These are phyloP conservation scores for Pseudogymnoascus verrucosus DNA, from an alignment of 2,329 filamentous ascomycete genomes.

Conservation along the genomic window DNA sequence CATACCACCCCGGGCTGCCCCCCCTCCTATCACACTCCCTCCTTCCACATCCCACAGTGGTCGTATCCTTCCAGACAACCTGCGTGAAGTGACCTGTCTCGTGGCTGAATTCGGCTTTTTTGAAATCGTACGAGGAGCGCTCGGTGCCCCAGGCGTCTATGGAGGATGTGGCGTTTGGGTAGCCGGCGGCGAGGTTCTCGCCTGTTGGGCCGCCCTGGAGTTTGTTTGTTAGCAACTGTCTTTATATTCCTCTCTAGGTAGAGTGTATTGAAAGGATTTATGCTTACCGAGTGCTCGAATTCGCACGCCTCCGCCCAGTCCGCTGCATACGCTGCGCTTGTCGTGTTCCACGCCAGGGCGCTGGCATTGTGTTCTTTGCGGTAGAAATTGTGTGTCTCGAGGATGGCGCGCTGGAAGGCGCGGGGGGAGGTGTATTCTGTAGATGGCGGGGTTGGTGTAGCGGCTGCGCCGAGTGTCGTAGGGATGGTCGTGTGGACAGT, in stretches of 20 bases:
- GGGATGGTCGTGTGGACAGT: not conserved
- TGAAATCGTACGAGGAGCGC: slow-evolving; percentile 50
- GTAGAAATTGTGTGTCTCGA: slow-evolving; percentile 60
- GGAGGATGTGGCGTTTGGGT: slow-evolving; percentile 46
- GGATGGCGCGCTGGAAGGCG: slow-evolving; percentile 42
- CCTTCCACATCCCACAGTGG: slow-evolving; percentile 46
- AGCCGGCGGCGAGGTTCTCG: slow-evolving; percentile 68
- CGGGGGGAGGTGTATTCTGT: slow-evolving; percentile 32
- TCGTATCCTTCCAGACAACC: slow-evolving; percentile 61
- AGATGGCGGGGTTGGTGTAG: not conserved
- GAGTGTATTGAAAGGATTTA: not conserved
- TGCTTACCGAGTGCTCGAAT: slow-evolving; percentile 43
- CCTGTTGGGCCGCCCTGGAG: slow-evolving; percentile 53
- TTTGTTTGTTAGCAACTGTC: not conserved
- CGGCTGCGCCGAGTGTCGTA: not conserved
- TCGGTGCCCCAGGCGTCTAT: slow-evolving; percentile 63
- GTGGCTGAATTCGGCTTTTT: slow-evolving; percentile 46
- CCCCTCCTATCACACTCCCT: slow-evolving; percentile 31
- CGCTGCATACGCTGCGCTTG: slow-evolving; percentile 47
- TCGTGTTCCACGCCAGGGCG: slow-evolving; percentile 55
- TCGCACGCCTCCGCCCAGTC: slow-evolving; percentile 40
- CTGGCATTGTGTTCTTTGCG: slow-evolving; percentile 54
- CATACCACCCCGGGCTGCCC: slow-evolving; percentile 46
- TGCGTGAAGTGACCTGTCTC: slow-evolving; percentile 65
- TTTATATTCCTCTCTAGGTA: not conserved